Evolutionary conservation across 768 basidiomycete genomes (phyloP).

Genomic region (Boletales sp.): DNA sequence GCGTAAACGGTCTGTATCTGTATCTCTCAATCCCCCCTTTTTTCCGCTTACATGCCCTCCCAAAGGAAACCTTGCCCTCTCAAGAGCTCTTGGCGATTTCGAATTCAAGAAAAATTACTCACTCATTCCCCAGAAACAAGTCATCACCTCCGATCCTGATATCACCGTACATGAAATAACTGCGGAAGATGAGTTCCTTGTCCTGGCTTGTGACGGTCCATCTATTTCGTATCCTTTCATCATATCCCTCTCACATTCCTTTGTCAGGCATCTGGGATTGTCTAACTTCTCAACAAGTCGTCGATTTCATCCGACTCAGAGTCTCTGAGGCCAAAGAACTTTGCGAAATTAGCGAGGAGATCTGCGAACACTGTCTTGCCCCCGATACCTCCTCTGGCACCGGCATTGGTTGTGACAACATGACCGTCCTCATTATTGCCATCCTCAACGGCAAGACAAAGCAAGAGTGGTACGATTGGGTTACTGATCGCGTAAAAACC

Average conservation of each 20-base stretch:
- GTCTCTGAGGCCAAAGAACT: constrained; percentile 78
- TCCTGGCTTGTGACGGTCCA: constrained; percentile 96
- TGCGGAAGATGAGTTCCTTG: constrained; percentile 91
- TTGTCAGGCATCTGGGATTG: constrained; percentile 97
- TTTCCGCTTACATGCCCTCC: neutral
- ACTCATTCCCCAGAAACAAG: constrained; percentile 81
- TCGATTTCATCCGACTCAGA: constrained; percentile 82
- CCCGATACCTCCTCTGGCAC: constrained; percentile 87
- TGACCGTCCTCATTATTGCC: constrained; percentile 93
- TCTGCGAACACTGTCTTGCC: constrained; percentile 91
- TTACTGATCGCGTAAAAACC: constrained; percentile 75
- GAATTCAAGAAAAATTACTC: constrained; percentile 95
- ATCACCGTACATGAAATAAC: constrained; percentile 77
- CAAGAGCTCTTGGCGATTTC: constrained; percentile 94
- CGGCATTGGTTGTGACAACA: constrained; percentile 98
- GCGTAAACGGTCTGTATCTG: constrained; percentile 77
- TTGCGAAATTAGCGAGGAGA: constrained; percentile 79
- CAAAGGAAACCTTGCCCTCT: constrained; percentile 90
- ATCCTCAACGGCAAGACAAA: constrained; percentile 83
- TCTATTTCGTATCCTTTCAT: neutral
- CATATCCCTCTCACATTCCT: constrained; percentile 1
- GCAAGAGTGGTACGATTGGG: constrained; percentile 91
- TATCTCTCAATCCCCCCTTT: neutral
- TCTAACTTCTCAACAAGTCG: constrained; percentile 84
- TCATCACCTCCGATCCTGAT: constrained; percentile 94